A percentile compares a stretch with the other conserved stretches of the same genome.
phyloP scores from a whole-genome alignment of 2,329 filamentous ascomycete species.

The Cercospora citrullina region DNA sequence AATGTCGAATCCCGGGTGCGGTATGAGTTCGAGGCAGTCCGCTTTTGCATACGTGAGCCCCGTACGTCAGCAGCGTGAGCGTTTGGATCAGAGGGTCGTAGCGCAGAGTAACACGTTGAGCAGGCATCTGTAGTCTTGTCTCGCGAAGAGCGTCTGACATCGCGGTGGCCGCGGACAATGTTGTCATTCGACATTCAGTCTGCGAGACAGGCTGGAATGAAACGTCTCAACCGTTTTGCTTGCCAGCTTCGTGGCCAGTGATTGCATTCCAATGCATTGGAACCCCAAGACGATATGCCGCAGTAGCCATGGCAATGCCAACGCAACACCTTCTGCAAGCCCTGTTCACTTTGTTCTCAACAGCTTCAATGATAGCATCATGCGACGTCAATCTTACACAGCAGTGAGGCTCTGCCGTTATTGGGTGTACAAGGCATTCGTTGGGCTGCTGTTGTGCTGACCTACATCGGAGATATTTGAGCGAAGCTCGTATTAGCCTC shows the following conservation, averaged over 20 bases:
- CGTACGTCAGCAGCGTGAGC: background rate
- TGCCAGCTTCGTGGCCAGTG: background rate
- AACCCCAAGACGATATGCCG: background rate
- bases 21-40: background rate
- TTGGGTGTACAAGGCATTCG: background rate
- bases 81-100: background rate
- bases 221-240: conserved; percentile 1
- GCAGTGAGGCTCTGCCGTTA: background rate
- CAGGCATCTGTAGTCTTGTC: background rate
- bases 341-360: background rate
- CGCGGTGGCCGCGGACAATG: background rate
- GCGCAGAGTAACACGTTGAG: background rate
- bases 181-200: background rate
- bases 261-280: background rate
- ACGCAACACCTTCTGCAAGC: background rate
- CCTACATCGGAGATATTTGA: background rate
- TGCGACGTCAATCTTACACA: background rate
- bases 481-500: background rate
- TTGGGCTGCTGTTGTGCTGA: background rate
- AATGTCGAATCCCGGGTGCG: background rate
- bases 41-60: background rate
- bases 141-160: background rate
- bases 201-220: background rate
- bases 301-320: conserved; percentile 3
- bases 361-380: background rate